Base-by-base conservation (phyloP, 495 filamentous ascomycete genomes). In the Penicillium mononematosum region DNA sequence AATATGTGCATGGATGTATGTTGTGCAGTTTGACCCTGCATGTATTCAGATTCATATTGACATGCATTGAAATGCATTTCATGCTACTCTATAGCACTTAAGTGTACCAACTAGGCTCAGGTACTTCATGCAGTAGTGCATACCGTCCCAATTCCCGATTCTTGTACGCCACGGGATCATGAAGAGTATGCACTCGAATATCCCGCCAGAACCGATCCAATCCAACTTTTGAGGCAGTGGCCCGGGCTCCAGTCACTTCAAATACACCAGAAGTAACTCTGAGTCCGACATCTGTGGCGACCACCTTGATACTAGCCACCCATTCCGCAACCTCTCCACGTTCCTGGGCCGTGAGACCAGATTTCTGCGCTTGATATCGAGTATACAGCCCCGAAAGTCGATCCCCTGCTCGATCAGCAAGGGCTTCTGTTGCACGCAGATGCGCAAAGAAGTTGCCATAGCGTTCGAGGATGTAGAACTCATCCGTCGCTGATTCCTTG, bases 101-200 rank as follows among this genome's bases (percentile, higher is more conserved):
- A 31, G 81, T 86, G 68, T 85, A 86, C 83, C 83, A 85, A 22
- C 75, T 78, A n/a, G 80, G 75, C 63, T 73, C 70, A 46, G 82
- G 81, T 19, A 76, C 56, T 68, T 85, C 77, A 17, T 70, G 71
- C 51, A 83, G 53, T 45, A 87, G 61, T 34, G 75, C 65, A 65
- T 65, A 85, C 59, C 79, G 66, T 1, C 83, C 82, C 58, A 85
- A 49, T 70, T 86, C 82, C 49, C 76, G 66, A 47, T 81, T 79
- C 76, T 85, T 85, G 59, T 85, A 85, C 41, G 81, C 79, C 29
- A 85, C 81, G 3, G 83, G 83, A 64, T 87, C 83, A 70, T 87
- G 84, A 60, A 85, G 63, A 0, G 74, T 80, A 65, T 87, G 84
- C 19, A 81, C 83, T n/a, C 84, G 64, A 14, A 84, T 64, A 58